These are phyloP conservation scores for Yamadazyma siamensis DNA, from an alignment of 1,139 yeast genomes.

Conservation along the genomic window DNA sequence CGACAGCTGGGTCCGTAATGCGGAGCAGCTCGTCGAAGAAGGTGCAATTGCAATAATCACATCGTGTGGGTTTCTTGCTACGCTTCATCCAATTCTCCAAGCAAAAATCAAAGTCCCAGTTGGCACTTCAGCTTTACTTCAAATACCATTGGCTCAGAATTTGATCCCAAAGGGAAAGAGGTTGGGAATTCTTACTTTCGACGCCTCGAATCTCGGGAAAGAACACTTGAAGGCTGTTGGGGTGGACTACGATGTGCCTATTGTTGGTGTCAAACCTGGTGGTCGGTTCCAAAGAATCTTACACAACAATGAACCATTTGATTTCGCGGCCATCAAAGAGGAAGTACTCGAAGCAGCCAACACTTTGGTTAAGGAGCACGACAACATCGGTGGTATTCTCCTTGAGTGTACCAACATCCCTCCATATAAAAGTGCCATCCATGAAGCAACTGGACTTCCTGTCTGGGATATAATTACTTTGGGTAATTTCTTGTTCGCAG, in stretches of 20 bases:
- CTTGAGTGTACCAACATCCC: slow-evolving; percentile 27
- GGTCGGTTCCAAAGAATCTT: slow-evolving; percentile 18
- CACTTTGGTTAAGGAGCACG: slow-evolving; percentile 12
- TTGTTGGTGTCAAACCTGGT: slow-evolving; percentile 16
- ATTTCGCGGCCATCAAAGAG: slow-evolving; percentile 14
- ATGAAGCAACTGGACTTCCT: slow-evolving; percentile 12
- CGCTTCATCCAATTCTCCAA: slow-evolving; percentile 19
- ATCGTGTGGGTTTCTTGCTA: slow-evolving; percentile 22
- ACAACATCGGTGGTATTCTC: slow-evolving; percentile 19
- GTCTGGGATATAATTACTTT: slow-evolving; percentile 22
- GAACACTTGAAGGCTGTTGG: slow-evolving; percentile 25
- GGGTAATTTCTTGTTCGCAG: slow-evolving; percentile 9
- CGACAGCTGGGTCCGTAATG: slow-evolving; percentile 11
- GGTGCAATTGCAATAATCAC: slow-evolving; percentile 20
- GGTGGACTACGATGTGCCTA: slow-evolving; percentile 14
- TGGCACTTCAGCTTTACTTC: slow-evolving; percentile 24
- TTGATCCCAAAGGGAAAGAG: slow-evolving; percentile 15
- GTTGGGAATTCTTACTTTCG: slow-evolving; percentile 25
- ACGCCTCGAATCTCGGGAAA: slow-evolving; percentile 16
- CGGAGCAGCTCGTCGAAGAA: slow-evolving; percentile 9
- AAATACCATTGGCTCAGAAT: slow-evolving; percentile 21
- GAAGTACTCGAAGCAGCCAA: slow-evolving; percentile 11
- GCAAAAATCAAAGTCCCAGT: slow-evolving; percentile 20
- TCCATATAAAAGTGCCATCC: slow-evolving; percentile 19
- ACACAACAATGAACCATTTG: slow-evolving; percentile 18